Evolutionary conservation across 1,284 basidiomycete species (phyloP), one percentile per base, ranked within the genome.

Genomic region (Ganoderma meredithae): DNA sequence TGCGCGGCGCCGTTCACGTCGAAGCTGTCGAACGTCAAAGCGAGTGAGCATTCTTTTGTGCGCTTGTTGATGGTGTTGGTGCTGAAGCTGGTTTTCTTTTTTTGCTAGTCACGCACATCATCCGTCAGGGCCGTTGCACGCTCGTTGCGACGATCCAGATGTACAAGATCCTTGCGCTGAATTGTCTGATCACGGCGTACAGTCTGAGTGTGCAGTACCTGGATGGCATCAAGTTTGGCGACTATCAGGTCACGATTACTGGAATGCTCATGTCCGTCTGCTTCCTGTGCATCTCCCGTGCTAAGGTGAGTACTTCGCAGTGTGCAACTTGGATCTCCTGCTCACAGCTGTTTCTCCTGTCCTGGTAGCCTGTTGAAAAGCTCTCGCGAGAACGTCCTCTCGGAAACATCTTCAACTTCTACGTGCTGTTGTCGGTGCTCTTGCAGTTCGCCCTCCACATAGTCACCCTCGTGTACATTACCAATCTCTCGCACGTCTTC

Each of bases 231-330:
- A 98, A 98, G 81, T 98, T 96, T 80, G 97, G 97, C 33, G 96
- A 98, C 79, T 98, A 98, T 78, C 95, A 97, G 77, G 91, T 96
- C 22, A 96, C 95, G 1, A 90, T 97, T 69, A 96, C 91, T 0
- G 95, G 96, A 27, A 96, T 98, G 90, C 84, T 98, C 76, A 97
- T 98, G 96, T 95, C 94, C 39, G 94, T 98, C 36, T 98, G 96
- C 81, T 98, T 98, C 89, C 83, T 97, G 79, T 98, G 95, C 78
- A 98, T 98, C 70, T 98, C 96, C 56, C 89, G 96, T 10, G 96
- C 96, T n/a, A 95, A 97, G 89, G 95, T 95, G 72, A 6, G 36
- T 36, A 6, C 36, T 36, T 8, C 36, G 6, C 36, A 31, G 36
- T 36, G 36, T 36, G 3, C 9, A 36, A 36, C 3, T 31, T 31